A percentile compares a stretch with the other conserved stretches of the same genome.
phyloP scores from a whole-genome alignment of 2,329 filamentous ascomycete species.

The Cadophora luteo-olivacea region DNA sequence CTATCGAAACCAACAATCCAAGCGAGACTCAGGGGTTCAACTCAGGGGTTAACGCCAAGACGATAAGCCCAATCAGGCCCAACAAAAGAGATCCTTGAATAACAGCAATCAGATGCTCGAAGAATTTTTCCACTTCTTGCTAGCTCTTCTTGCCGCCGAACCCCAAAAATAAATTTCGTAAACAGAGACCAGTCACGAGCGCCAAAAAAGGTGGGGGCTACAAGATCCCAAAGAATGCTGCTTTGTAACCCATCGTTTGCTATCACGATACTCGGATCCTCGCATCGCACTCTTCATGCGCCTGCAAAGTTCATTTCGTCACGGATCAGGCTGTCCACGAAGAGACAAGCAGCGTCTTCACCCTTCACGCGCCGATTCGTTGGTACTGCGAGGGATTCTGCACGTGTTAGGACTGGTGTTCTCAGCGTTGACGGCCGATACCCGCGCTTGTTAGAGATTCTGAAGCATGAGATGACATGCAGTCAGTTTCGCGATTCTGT shows the following conservation, averaged over 20 bases:
- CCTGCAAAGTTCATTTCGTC: too few relatives aligned
- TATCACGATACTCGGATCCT: not conserved
- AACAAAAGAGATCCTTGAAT: not conserved
- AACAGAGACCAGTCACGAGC: not conserved
- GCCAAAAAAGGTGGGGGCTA: too few relatives aligned
- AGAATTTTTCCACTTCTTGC: not conserved
- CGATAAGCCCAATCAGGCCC: not conserved
- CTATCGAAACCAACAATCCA: not conserved
- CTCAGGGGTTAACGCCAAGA: not conserved
- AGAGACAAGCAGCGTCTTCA: too few relatives aligned
- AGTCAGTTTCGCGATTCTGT: not conserved
- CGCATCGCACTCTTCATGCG: not conserved
- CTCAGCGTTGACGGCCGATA: not conserved
- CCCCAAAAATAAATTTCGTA: not conserved
- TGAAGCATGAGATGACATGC: not conserved
- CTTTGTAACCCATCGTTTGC: not conserved
- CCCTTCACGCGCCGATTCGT: too few relatives aligned
- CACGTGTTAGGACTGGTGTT: not conserved
- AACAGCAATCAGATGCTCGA: not conserved
- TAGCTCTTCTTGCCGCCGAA: too few relatives aligned
- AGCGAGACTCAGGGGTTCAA: not conserved
- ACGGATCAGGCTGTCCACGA: too few relatives aligned
- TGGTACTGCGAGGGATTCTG: too few relatives aligned
- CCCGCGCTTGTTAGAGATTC: not conserved
- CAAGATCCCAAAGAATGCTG: not conserved